Evolutionary conservation across 495 filamentous ascomycete species (phyloP).

Genomic region (Tuber calosporum): DNA sequence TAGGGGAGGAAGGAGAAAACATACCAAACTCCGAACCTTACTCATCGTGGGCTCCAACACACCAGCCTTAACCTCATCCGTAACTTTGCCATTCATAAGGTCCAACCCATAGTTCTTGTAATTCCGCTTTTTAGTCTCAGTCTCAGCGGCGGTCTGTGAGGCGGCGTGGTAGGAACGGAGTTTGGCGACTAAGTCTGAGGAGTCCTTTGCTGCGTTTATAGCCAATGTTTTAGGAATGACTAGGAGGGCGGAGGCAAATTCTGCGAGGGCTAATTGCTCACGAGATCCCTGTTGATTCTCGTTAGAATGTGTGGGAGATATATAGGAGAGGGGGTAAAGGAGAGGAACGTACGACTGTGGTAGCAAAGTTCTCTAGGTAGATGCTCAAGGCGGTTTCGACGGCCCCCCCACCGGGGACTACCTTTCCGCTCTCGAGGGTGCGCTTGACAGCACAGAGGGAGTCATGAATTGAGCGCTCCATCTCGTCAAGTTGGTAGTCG

Average conservation of each 20-base stretch:
- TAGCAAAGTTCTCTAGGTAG: slow-evolving; percentile 98
- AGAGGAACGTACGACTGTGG: slow-evolving; percentile 65
- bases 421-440: slow-evolving; percentile 90
- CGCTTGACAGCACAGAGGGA: slow-evolving; percentile 94
- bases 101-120: slow-evolving; percentile 98
- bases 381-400: slow-evolving; percentile 99
- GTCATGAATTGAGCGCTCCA: slow-evolving; percentile 97
- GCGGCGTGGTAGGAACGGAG: slow-evolving; percentile 91
- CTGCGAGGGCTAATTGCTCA: slow-evolving; percentile 95
- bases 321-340: neutral
- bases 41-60: slow-evolving; percentile 96
- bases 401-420: slow-evolving; percentile 92
- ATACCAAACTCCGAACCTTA: slow-evolving; percentile 81
- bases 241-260: slow-evolving; percentile 91
- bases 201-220: slow-evolving; percentile 93
- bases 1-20: neutral
- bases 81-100: slow-evolving; percentile 78
- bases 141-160: slow-evolving; percentile 79
- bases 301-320: neutral
- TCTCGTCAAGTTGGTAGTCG: slow-evolving; percentile 95
- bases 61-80: slow-evolving; percentile 88
- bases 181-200: slow-evolving; percentile 88
- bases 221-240: slow-evolving; percentile 94
- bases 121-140: slow-evolving; percentile 79
- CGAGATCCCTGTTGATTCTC: slow-evolving; percentile 60